phyloP scores from a whole-genome alignment of 2,329 filamentous ascomycete genomes.

The Arthroderma sp. region DNA sequence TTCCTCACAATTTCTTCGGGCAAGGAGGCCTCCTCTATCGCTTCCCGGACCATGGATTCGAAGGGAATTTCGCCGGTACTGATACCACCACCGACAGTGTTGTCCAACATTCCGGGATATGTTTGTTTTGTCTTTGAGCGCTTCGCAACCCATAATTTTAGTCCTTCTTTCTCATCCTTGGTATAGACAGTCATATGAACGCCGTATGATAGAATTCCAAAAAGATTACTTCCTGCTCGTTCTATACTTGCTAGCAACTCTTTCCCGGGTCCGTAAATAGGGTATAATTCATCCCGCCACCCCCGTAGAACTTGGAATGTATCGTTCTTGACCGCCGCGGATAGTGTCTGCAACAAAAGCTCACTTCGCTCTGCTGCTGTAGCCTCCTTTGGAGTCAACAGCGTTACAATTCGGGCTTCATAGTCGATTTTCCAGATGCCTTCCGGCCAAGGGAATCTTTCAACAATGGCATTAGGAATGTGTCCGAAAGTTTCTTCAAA shows the following conservation, averaged over 20 bases:
- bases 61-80: constrained; percentile 67
- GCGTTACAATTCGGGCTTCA: constrained; percentile 47
- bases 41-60: constrained; percentile 73
- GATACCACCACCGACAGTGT: constrained; percentile 79
- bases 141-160: constrained; percentile 75
- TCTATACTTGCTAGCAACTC: constrained; percentile 60
- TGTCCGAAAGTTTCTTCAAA: constrained; percentile 52
- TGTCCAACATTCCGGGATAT: constrained; percentile 85
- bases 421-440: constrained; percentile 49
- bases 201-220: constrained; percentile 66
- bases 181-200: constrained; percentile 71
- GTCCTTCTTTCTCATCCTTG: constrained; percentile 37
- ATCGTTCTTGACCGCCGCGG: constrained; percentile 54
- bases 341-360: constrained; percentile 43
- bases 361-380: constrained; percentile 52
- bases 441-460: constrained; percentile 37
- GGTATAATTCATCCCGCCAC: constrained; percentile 72
- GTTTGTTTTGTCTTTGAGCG: constrained; percentile 68
- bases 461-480: constrained; percentile 37
- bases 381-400: constrained; percentile 41
- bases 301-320: constrained; percentile 62
- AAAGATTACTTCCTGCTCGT: constrained; percentile 57
- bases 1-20: constrained; percentile 54
- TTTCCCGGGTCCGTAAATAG: constrained; percentile 53
- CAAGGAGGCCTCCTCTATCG: constrained; percentile 76